A percentile compares a stretch with the other conserved stretches of the same genome.
Evolutionary conservation across 164 flowering plant species (phyloP).

Genomic region (Cinnamomum chago): DNA sequence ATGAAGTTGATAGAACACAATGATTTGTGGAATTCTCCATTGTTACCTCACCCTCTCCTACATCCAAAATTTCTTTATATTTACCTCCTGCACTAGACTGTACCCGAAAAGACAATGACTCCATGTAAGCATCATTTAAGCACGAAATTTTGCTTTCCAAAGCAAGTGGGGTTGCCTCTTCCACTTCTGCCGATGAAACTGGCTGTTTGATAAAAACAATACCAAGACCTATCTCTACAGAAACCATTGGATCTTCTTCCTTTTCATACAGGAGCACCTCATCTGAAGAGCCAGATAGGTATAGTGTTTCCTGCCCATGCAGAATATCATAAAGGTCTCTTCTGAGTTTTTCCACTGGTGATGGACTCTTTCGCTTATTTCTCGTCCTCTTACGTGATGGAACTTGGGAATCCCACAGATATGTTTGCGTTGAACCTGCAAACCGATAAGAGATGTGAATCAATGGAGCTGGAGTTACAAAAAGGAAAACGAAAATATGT

Average conservation of each 20-base stretch:
- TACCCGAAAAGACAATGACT: not conserved
- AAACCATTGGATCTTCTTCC: not conserved
- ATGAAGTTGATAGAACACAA: not conserved
- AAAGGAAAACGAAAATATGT: too few species aligned
- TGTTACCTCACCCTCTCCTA: not conserved
- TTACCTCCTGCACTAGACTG: not conserved
- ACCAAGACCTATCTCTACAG: not conserved
- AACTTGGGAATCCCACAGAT: constrained; percentile 63
- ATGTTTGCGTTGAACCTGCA: not conserved
- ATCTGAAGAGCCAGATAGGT: not conserved
- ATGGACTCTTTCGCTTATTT: constrained; percentile 58
- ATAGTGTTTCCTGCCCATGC: not conserved
- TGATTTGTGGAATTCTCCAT: not conserved
- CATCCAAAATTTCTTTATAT: not conserved
- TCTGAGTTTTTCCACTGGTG: constrained; percentile 78
- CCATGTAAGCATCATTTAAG: not conserved
- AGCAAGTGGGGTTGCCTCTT: not conserved
- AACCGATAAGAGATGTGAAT: not conserved
- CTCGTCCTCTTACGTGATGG: constrained; percentile 90
- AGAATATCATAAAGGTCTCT: constrained; percentile 1
- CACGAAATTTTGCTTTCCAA: not conserved
- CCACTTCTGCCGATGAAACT: constrained; percentile 2
- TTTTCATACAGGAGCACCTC: constrained; percentile 1
- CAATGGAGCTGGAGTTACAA: not conserved
- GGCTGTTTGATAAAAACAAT: constrained; percentile 1